Percentiles rank a stretch among this genome's conserved stretches.
Evolutionary conservation across 2,329 filamentous ascomycete species (phyloP).

Genomic region (Eurotiales sp.): DNA sequence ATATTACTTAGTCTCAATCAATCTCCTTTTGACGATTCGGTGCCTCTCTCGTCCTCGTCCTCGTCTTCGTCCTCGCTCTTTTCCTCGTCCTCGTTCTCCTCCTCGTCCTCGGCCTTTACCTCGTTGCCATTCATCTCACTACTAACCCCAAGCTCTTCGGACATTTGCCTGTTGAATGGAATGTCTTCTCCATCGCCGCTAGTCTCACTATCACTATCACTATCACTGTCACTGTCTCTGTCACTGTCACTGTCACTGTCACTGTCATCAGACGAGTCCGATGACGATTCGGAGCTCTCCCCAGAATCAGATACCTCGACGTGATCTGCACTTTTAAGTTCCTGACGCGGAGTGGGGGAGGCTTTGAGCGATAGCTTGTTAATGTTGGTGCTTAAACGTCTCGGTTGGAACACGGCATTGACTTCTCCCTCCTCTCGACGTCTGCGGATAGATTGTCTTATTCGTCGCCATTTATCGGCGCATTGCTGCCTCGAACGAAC

Average conservation of each 20-base stretch:
- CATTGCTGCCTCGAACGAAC: slow-evolving; percentile 37
- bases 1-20: too few relatives aligned
- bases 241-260: neutral
- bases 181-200: too few relatives aligned
- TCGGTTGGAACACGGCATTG: slow-evolving; percentile 19
- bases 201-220: too few relatives aligned
- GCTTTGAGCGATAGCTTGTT: too few relatives aligned
- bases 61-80: too few relatives aligned
- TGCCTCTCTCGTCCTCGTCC: too few relatives aligned
- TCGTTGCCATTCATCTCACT: too few relatives aligned
- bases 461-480: slow-evolving; percentile 38
- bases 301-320: neutral
- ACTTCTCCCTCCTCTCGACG: slow-evolving; percentile 22
- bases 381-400: neutral
- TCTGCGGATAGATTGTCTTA: slow-evolving; percentile 21
- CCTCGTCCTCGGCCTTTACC: too few relatives aligned
- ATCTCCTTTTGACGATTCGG: too few relatives aligned
- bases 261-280: neutral
- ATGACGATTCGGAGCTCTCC: neutral
- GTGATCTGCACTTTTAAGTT: neutral
- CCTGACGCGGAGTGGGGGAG: neutral
- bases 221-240: neutral
- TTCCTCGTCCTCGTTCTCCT: too few relatives aligned
- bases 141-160: too few relatives aligned
- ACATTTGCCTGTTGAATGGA: too few relatives aligned